Evolutionary conservation across 2,329 filamentous ascomycete genomes (phyloP).

Genomic region (Penicillium sp.): DNA sequence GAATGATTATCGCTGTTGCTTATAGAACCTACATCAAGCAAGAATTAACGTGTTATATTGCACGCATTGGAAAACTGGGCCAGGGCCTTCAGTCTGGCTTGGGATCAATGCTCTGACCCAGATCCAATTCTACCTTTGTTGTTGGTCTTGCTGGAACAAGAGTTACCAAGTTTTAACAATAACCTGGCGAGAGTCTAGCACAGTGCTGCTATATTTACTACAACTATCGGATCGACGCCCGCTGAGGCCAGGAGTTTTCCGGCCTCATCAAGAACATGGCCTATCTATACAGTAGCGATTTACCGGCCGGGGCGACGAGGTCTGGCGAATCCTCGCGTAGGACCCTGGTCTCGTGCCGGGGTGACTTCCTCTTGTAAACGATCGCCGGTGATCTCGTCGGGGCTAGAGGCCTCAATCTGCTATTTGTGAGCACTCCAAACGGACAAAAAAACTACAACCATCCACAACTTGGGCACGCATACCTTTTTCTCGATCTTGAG

Average conservation of each 20-base stretch:
- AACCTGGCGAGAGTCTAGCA: not conserved
- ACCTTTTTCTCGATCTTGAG: conserved; percentile 59
- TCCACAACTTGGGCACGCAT: conserved; percentile 15
- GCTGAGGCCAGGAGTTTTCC: not conserved
- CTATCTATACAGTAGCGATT: conserved; percentile 17
- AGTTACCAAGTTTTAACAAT: not conserved
- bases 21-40: not conserved
- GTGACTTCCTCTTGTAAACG: conserved; percentile 56
- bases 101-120: not conserved
- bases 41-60: not conserved
- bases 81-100: not conserved
- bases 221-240: not conserved
- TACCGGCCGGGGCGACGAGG: conserved; percentile 62
- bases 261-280: not conserved
- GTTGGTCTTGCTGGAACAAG: not conserved
- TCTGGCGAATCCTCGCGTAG: conserved; percentile 59
- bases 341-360: conserved; percentile 48
- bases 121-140: not conserved
- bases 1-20: not conserved
- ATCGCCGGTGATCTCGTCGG: conserved; percentile 56
- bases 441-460: not conserved
- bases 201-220: not conserved
- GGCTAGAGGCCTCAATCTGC: conserved; percentile 59
- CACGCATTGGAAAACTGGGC: not conserved
- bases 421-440: conserved; percentile 23